Evolutionary conservation across 2,329 filamentous ascomycete species (phyloP).

Genomic region (Madurella fahalii): DNA sequence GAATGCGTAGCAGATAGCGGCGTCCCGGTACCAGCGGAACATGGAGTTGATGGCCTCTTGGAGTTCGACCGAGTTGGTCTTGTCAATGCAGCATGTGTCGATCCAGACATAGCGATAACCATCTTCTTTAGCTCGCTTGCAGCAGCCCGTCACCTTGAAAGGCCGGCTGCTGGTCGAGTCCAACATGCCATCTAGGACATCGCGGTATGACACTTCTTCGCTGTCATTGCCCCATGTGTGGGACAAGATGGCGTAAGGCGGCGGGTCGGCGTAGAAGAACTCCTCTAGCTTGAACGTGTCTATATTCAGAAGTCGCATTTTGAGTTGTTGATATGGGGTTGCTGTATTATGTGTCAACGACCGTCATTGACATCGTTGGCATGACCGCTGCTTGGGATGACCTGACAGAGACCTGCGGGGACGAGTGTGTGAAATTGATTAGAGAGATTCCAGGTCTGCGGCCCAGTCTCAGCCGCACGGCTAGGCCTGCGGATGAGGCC

Average conservation of each 20-base stretch:
- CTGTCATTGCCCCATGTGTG: slow-evolving; percentile 20
- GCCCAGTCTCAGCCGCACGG: too few species aligned
- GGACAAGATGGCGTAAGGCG: slow-evolving; percentile 18
- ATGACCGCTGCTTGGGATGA: too few species aligned
- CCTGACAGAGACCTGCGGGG: too few species aligned
- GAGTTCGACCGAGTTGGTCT: slow-evolving; percentile 25
- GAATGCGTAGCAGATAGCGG: slow-evolving; percentile 25
- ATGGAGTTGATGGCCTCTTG: slow-evolving; percentile 25
- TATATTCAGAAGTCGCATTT: slow-evolving; percentile 23
- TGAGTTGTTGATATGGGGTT: not conserved
- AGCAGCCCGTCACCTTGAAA: slow-evolving; percentile 7
- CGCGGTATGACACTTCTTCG: slow-evolving; percentile 12
- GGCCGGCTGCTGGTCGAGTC: not conserved
- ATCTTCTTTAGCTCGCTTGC: slow-evolving; percentile 4
- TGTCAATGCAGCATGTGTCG: slow-evolving; percentile 29
- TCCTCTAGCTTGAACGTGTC: slow-evolving; percentile 16
- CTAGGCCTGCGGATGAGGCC: too few species aligned
- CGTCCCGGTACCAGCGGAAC: slow-evolving; percentile 25
- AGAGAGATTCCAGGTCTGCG: too few species aligned
- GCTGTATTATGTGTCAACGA: too few species aligned
- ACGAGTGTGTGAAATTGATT: too few species aligned
- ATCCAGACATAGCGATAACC: slow-evolving; percentile 24
- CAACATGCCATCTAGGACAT: slow-evolving; percentile 16
- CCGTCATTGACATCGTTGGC: too few species aligned
- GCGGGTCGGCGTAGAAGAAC: slow-evolving; percentile 7